phyloP scores from a whole-genome alignment of 176 grass and related monocot genomes.

The Sorghum bicolor region Sorghum_bicolor_NCBIv3 NC_012870.2:79443501-79444000 shows the following conservation, averaged over 20 bases:
- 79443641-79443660: conserved; percentile 68
- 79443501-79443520: not conserved
- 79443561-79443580: conserved; percentile 95
- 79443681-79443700: conserved; percentile 21
- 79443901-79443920: not conserved
- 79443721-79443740: not conserved
- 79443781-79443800: not conserved
- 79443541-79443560: conserved; percentile 37
- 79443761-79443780: not conserved
- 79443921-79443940: not conserved
- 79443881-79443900: not conserved
- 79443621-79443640: conserved; percentile 70
- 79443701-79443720: not conserved
- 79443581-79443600: conserved; percentile 91
- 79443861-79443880: not conserved
- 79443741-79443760: not conserved
- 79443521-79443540: not conserved
- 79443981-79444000: not conserved
- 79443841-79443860: not conserved
- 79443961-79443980: not conserved
- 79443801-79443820: not conserved
- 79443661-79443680: conserved; percentile 55
- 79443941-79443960: not conserved
- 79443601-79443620: conserved; percentile 92
- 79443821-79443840: not conserved